Base-by-base conservation (phyloP, 495 filamentous ascomycete species). In the Lasiosphaeria miniovina region DNA sequence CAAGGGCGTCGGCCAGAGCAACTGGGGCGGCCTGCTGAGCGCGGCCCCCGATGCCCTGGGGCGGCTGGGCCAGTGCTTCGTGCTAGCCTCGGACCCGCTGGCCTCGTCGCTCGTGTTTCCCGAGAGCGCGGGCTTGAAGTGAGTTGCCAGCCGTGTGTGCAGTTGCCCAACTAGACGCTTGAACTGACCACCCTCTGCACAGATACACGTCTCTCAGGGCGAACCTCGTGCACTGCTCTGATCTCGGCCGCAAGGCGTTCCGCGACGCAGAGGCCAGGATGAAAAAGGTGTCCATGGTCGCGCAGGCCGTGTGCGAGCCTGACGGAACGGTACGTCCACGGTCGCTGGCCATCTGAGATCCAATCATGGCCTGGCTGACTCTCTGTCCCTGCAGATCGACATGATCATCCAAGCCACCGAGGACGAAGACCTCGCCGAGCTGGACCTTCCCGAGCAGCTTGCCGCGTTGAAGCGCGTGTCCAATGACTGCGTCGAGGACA, bases 371-470 rank as follows among this genome's bases (percentile, higher is more conserved):
- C 12, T 24, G 24, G 43, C 43, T 46, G 43, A 46, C 43, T 14
- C 1, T n/a, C 43, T 46, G 5, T 14, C 5, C 5, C 15, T 14
- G 12, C 11, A 46, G 43, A 46, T 46, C 43, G 43, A 46, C 12
- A 46, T 46, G 43, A 46, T 46, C 43, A 14, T 46, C 11, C 43
- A 46, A 46, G 43, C 43, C 43, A 46, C 43, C 43, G 43, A 46
- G 15, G 43, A 46, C 12, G 43, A 46, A 46, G 43, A 46, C 43
- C 43, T 46, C 43, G 43, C 43, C 43, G 43, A 46, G 43, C 12
- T 46, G 43, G 43, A 46, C 15, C 43, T 46, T 46, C 43, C 43
- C 6, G 43, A 46, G 12, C 43, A 46, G 11, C 43, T 46, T 46
- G 43, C 43, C 15, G 43, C 43, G 11, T 2, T 46, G 43, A 46